These are phyloP conservation scores for Liriodendron chinense DNA, from an alignment of 164 flowering plant genomes.

Conservation along the genomic window DNA sequence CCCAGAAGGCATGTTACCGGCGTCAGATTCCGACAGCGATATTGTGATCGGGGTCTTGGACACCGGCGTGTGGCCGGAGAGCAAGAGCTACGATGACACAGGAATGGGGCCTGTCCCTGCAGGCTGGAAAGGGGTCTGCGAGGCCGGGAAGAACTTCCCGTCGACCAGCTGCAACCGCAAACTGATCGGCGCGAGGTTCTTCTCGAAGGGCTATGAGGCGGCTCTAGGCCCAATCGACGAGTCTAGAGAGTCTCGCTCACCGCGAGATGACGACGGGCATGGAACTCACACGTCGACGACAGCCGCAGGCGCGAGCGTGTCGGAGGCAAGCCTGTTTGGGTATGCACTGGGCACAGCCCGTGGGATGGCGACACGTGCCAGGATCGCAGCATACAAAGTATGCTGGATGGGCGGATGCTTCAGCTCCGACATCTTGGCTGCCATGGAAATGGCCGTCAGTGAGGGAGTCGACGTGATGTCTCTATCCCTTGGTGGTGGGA, in stretches of 20 bases:
- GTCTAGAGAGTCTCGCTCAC: conserved; percentile 62
- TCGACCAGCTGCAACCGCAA: conserved; percentile 62
- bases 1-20: conserved; percentile 27
- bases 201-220: conserved; percentile 70
- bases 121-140: conserved; percentile 75
- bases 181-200: conserved; percentile 81
- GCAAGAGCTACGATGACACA: conserved; percentile 54
- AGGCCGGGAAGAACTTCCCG: conserved; percentile 45
- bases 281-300: conserved; percentile 90
- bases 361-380: conserved; percentile 79
- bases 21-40: conserved; percentile 37
- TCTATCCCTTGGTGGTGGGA: conserved; percentile 73
- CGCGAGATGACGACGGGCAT: conserved; percentile 89
- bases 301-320: conserved; percentile 68
- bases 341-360: conserved; percentile 79
- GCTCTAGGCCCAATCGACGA: conserved; percentile 70
- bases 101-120: conserved; percentile 69
- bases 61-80: conserved; percentile 91
- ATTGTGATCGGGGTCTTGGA: conserved; percentile 78
- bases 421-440: conserved; percentile 69
- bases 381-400: conserved; percentile 76
- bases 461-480: conserved; percentile 84
- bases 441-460: conserved; percentile 63
- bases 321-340: conserved; percentile 64
- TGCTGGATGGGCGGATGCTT: conserved; percentile 91